A percentile compares a stretch with the other conserved stretches of the same genome.
Evolutionary conservation across 805 yeast species (phyloP).

Genomic region (Saturnispora mendoncae): DNA sequence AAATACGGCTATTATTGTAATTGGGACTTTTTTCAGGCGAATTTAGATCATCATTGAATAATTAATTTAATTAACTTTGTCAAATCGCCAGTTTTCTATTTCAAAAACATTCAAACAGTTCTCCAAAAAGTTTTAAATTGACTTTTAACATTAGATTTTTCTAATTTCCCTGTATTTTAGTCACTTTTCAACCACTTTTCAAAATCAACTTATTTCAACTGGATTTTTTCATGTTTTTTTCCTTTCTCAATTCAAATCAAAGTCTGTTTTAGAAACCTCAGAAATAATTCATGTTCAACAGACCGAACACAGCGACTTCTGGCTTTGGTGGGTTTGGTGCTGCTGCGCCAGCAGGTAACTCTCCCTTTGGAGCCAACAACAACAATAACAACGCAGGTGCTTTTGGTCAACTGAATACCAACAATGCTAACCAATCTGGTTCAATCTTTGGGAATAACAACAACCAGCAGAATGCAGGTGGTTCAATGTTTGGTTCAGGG

Average conservation of each 20-base stretch:
- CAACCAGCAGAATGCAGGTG: constrained; percentile 16
- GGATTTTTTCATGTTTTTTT: neutral
- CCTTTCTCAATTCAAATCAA: neutral
- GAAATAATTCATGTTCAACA: constrained; percentile 36
- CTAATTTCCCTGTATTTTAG: too few species aligned
- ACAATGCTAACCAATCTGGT: constrained; percentile 10
- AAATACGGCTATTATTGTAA: too few species aligned
- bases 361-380: constrained; percentile 20
- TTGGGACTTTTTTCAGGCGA: too few species aligned
- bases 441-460: constrained; percentile 20
- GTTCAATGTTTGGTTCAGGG: constrained; percentile 31
- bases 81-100: too few species aligned
- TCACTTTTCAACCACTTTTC: too few species aligned
- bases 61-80: too few species aligned
- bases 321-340: constrained; percentile 41
- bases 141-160: too few species aligned
- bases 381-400: constrained; percentile 29
- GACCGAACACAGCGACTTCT: constrained; percentile 31
- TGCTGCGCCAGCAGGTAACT: constrained; percentile 7
- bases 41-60: too few species aligned
- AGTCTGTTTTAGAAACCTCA: neutral
- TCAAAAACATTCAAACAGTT: too few species aligned
- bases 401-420: constrained; percentile 26
- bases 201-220: too few species aligned
- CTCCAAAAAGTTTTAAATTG: too few species aligned